Evolutionary conservation across 305 asterid genomes (phyloP), one percentile per base, ranked within the genome.

Genomic region (Rubia occidens): DNA sequence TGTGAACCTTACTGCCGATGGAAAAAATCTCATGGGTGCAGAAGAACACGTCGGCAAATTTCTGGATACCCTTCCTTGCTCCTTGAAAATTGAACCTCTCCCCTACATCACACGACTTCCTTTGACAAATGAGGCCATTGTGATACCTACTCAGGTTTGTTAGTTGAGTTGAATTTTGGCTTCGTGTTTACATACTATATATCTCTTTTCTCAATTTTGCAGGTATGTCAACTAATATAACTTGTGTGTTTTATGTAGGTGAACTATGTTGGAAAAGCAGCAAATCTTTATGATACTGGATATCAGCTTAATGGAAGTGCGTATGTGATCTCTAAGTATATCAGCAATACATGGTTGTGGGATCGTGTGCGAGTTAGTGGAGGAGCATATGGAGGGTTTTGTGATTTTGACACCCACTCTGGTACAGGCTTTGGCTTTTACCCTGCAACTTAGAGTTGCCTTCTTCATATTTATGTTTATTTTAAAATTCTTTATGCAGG

Each of bases 361-460:
- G 97, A 95, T 64, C 99, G 96, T 72, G 97, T 91, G 70, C 86
- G 99, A 70, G 99, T 95, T 74, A 91, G 99, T 78, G 99, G 99
- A 60, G 99, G 99, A 79, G 99, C 99, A 60, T 95, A 95, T 84
- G 99, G 99, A 71, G 99, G 97, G 60, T 95, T 91, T 77, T 95
- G 99, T 78, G 91, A 88, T 79, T 91, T 95, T 29, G 97, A 91
- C 84, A 77, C 99, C 40, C 95, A 95, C 75, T 95, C 99, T 76
- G 99, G 99, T 88, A 70, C 54, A 66, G 51, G 72, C 54, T 18
- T 64, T 47, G 35, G 67, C 42, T 68, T 76, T 68, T 73, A 59
- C 51, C 64, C 71, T 49, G 26, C 37, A 64, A 55, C n/a, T 4
- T 71, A 72, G 47, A 68, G 24, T 29, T 77, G 58, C 69, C 69